Percentiles rank a stretch among this genome's conserved stretches.
phyloP scores from a whole-genome alignment of 345 rosid genomes.

The Carallia pectinifolia region DNA sequence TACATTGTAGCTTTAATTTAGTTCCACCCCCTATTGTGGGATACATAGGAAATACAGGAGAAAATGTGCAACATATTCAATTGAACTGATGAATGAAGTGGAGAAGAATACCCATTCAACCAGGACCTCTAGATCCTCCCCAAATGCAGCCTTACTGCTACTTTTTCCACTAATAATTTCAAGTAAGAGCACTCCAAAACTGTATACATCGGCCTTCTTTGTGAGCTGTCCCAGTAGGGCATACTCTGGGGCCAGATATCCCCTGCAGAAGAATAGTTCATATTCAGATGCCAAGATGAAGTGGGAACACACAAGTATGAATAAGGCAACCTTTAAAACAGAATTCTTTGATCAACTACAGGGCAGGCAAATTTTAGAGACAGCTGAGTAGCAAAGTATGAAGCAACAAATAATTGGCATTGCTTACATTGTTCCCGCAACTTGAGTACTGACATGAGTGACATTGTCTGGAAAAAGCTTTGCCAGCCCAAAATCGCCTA shows the following conservation, averaged over 20 bases:
- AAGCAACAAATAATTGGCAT: slow-evolving; percentile 11
- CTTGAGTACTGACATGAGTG: slow-evolving; percentile 72
- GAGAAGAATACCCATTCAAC: slow-evolving; percentile 80
- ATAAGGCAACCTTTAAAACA: neutral
- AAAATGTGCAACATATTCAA: too few species aligned
- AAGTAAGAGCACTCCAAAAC: slow-evolving; percentile 82
- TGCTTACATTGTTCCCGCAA: slow-evolving; percentile 76
- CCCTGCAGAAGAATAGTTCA: slow-evolving; percentile 41
- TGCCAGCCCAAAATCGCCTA: slow-evolving; percentile 78
- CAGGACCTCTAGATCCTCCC: slow-evolving; percentile 58
- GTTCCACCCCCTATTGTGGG: too few species aligned
- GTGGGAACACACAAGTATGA: neutral
- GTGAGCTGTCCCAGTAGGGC: slow-evolving; percentile 85
- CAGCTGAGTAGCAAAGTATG: neutral
- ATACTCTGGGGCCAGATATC: slow-evolving; percentile 96
- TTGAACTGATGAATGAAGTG: neutral
- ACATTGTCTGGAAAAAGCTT: slow-evolving; percentile 74
- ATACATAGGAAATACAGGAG: too few species aligned
- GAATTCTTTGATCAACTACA: neutral
- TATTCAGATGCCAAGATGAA: neutral
- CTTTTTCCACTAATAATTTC: slow-evolving; percentile 85
- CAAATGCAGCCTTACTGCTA: slow-evolving; percentile 75
- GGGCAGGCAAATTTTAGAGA: neutral
- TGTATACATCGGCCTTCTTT: slow-evolving; percentile 90
- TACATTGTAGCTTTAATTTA: too few species aligned